Conservation (phyloP, 306 rosid species). For the Gastrolobium villosum region DNA sequence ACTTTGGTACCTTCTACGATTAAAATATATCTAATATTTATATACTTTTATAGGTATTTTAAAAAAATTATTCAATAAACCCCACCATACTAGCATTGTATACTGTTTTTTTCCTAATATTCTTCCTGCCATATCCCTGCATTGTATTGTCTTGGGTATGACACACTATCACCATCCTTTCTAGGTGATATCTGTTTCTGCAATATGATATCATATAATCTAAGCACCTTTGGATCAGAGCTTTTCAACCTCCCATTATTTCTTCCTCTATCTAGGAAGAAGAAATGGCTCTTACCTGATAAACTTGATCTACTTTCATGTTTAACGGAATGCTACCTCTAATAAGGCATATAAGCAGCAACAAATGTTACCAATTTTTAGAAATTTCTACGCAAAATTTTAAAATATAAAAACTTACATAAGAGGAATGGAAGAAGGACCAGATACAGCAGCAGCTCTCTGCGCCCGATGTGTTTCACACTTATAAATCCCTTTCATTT, state of each 20-base stretch:
- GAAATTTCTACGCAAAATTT: background rate
- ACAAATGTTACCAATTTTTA: background rate
- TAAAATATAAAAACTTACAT: conserved; percentile 57
- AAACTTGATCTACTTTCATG: conserved; percentile 35
- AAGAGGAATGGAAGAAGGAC: conserved; percentile 82
- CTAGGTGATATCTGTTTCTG: background rate
- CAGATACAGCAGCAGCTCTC: conserved; percentile 80
- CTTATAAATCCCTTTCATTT: conserved; percentile 81
- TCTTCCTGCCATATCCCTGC: background rate
- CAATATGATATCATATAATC: background rate
- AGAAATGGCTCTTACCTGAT: background rate
- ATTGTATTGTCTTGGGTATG: background rate
- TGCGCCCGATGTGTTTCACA: conserved; percentile 85
- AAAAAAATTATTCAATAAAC: background rate
- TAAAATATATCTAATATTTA: background rate
- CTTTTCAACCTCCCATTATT: background rate
- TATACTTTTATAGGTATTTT: background rate
- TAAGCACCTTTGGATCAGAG: background rate
- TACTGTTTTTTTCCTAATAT: background rate
- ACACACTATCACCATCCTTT: conserved; percentile 1
- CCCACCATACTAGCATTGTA: background rate
- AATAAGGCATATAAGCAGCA: conserved; percentile 4
- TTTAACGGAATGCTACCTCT: background rate
- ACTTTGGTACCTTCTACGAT: background rate
- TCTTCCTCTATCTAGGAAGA: background rate